A percentile compares a stretch with the other conserved stretches of the same genome.
Evolutionary conservation across 257 asterid genomes (phyloP).

Genomic region (Osmanthus fragrans): DNA sequence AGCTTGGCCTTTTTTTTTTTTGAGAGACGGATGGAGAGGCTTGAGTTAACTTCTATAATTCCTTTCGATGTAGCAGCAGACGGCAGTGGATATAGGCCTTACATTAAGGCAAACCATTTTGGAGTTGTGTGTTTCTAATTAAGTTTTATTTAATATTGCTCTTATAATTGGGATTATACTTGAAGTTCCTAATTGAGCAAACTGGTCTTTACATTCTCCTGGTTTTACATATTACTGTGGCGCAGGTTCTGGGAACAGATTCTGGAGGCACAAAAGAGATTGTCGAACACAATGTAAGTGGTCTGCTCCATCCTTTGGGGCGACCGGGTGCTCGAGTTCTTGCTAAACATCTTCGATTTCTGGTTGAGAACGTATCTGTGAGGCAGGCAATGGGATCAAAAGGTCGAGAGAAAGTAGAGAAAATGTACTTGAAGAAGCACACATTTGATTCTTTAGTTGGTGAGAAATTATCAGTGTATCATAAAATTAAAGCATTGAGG

Average conservation of each 20-base stretch:
- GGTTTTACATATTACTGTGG: not conserved
- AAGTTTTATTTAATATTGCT: too few species aligned
- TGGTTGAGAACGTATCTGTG: slow-evolving; percentile 56
- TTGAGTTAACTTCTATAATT: too few species aligned
- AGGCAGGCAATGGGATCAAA: slow-evolving; percentile 72
- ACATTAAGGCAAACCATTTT: too few species aligned
- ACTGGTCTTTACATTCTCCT: not conserved
- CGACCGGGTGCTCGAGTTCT: slow-evolving; percentile 70
- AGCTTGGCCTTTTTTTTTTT: too few species aligned
- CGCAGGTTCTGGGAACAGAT: slow-evolving; percentile 89
- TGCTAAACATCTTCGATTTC: slow-evolving; percentile 60
- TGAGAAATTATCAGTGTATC: slow-evolving; percentile 10
- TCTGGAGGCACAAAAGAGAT: slow-evolving; percentile 94
- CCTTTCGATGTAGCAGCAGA: too few species aligned
- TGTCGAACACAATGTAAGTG: slow-evolving; percentile 77
- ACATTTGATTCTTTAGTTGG: slow-evolving; percentile 25
- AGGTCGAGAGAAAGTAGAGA: slow-evolving; percentile 84
- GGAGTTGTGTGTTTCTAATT: too few species aligned
- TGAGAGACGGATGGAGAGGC: too few species aligned
- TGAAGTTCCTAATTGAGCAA: not conserved
- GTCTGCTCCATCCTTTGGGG: slow-evolving; percentile 90
- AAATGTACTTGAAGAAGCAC: slow-evolving; percentile 71
- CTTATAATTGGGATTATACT: too few species aligned
- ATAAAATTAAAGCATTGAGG: not conserved
- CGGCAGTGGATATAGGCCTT: too few species aligned